Base-by-base conservation (phyloP, 225 moss, liverwort and hornwort species). In the Asterella californica region DNA sequence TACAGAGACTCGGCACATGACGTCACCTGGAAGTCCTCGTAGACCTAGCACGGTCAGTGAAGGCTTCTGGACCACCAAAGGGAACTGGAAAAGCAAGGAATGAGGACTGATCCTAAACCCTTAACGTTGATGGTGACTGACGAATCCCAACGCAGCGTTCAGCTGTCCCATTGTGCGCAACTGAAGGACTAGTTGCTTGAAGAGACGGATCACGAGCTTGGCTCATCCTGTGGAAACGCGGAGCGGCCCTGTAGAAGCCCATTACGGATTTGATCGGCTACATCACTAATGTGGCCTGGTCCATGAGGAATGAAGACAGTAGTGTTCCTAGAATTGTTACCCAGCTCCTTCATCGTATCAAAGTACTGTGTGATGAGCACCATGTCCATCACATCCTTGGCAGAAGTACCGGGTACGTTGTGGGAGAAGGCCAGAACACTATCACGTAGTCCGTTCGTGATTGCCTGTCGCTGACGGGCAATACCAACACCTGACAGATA, bases 271-370 rank as follows among this genome's bases (percentile, higher is more conserved):
- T 94, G 97, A 17, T 80, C 73, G 12, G 94, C 88, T 21, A 99
- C 84, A 18, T 99, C 93, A 29, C 82, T 82, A 21, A 99, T 91
- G 76, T 93, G 91, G 6, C 93, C 97, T 30, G 94, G 97, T 54
- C 97, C 97, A 84, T 93, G 94, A 64, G 97, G 97, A 48, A 99
- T 81, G 70, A 99, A 94, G 9, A 99, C 89, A 2, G 97, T 93
- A 25, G 92, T 92, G 75, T 83, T 94, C 85, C 89, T 93, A 22
- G 97, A 99, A 54, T 82, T 82, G 71, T 83, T 87, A 10, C 94
- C 97, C 32, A 99, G 88, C 36, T 99, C 97, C 84, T 99, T 99
- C 94, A 93, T 99, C 22, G 97, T 99, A 84, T 99, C 97, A 71
- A 99, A 99, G 81, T 99, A 99, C 79, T 99, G 94, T 0, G 97